Conservation (phyloP, 169 alveolate species). For the Sarcocystis neurona region DNA sequence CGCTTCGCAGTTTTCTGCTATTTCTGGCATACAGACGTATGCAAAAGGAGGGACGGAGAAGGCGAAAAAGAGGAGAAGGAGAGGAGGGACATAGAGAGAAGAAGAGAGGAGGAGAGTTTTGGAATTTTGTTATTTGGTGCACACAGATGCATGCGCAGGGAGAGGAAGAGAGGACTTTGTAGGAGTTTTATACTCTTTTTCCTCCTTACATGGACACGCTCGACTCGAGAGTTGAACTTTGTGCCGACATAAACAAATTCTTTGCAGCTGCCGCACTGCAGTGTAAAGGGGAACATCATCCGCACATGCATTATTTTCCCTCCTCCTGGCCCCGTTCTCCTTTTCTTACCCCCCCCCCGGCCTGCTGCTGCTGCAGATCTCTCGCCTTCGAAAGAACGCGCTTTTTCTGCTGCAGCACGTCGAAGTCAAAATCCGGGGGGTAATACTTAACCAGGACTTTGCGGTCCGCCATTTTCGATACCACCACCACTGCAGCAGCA, state of each 20-base stretch:
- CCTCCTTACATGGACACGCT: conserved; percentile 76
- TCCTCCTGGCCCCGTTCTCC: conserved; percentile 62
- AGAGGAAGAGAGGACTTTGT: no score
- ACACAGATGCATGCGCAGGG: no score
- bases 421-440: conserved; percentile 99
- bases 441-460: conserved; percentile 97
- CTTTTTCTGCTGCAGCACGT: conserved; percentile 87
- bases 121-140: no score
- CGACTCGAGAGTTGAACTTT: conserved; percentile 93
- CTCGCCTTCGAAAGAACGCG: conserved; percentile 79
- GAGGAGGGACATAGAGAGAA: no score
- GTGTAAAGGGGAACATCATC: conserved; percentile 98
- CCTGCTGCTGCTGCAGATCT: conserved; percentile 74
- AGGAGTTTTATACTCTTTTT: no score
- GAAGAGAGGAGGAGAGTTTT: no score
- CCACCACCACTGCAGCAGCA: no score
- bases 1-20: no score
- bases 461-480: conserved; percentile 93
- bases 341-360: conserved; percentile 40
- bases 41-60: no score
- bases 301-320: conserved; percentile 90
- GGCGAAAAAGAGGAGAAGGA: no score
- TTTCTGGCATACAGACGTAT: no score
- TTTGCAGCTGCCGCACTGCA: conserved; percentile 95
- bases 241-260: conserved; percentile 98